Evolutionary conservation across 2,329 filamentous ascomycete species (phyloP), one percentile per base, ranked within the genome.

Genomic region (Bisporella sp.): DNA sequence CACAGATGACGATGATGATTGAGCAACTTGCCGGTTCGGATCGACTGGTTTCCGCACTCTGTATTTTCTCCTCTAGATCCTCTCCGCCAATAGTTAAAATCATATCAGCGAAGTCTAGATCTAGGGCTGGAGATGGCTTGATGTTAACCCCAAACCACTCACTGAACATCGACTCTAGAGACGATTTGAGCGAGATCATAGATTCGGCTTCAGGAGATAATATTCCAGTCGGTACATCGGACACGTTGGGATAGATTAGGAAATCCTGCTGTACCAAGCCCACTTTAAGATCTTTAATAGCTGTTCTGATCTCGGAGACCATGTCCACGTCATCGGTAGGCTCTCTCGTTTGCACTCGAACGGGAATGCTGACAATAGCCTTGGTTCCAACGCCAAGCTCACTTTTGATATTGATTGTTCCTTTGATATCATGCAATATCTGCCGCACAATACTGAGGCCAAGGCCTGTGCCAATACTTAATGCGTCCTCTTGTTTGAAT

Each of bases 381-480:
- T 72, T 71, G 0, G 80, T 83, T 1, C 81, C 81, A 31, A 72
- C 68, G 1, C 71, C 71, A 5, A 72, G 66, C 45, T 75, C 69
- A 42, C 73, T 81, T 41, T 72, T 71, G 28, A 86, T 71, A n/a
- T 79, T 72, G 40, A 86, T 78, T 6, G 68, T 72, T 0, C 82
- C 83, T 33, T 74, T 71, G 0, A 87, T 68, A n/a, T 78, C 74
- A 33, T 74, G 73, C 5, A 85, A 76, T 13, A 85, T 75, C 47
- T 72, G 69, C 29, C 73, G 73, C 32, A 86, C 81, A 5, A 86
- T 82, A 9, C 76, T 79, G 31, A 86, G 64, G 0, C 82, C 82
- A 0, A 86, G 66, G 0, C 82, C 82, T 1, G 78, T 79, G 0
- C 82, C 82, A 5, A 75, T 74, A 1, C 78, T 73, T 28, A 85